Conservation (phyloP, 495 filamentous ascomycete genomes). For the Glutinoglossum americanum region DNA sequence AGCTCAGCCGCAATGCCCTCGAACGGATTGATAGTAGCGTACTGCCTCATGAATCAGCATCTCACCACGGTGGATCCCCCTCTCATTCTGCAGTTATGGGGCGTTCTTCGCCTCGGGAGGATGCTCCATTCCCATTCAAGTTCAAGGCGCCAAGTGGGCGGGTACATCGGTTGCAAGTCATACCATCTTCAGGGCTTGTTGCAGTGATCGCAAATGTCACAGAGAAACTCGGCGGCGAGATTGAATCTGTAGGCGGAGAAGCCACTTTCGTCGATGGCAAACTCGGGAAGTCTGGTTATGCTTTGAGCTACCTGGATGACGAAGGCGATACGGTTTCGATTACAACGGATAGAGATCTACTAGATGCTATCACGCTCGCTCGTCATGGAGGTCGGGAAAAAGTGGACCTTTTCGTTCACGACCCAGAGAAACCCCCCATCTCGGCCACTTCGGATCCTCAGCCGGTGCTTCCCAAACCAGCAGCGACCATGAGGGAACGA, state of each 20-base stretch:
- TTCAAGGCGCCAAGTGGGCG: slow-evolving; percentile 96
- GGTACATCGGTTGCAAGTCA: slow-evolving; percentile 77
- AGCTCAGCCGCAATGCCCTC: slow-evolving; percentile 24
- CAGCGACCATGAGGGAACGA: slow-evolving; percentile 36
- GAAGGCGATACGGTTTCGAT: slow-evolving; percentile 96
- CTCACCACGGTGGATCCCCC: slow-evolving; percentile 72
- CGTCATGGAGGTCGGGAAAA: slow-evolving; percentile 61
- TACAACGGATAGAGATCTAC: slow-evolving; percentile 80
- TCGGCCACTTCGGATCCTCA: slow-evolving; percentile 44
- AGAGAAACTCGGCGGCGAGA: slow-evolving; percentile 72
- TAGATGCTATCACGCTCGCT: slow-evolving; percentile 74
- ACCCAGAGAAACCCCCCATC: slow-evolving; percentile 68
- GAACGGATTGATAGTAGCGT: slow-evolving; percentile 58
- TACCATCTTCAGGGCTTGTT: slow-evolving; percentile 55
- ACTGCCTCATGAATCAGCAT: slow-evolving; percentile 81
- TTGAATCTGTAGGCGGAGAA: slow-evolving; percentile 65
- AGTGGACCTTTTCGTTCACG: slow-evolving; percentile 92
- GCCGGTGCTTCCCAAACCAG: slow-evolving; percentile 31
- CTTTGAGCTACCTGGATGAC: slow-evolving; percentile 89
- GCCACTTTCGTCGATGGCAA: slow-evolving; percentile 54
- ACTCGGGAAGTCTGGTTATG: slow-evolving; percentile 63
- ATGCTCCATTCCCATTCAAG: slow-evolving; percentile 85
- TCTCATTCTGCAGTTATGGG: slow-evolving; percentile 37
- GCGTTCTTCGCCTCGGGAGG: slow-evolving; percentile 31
- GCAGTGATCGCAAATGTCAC: slow-evolving; percentile 62